Base-by-base conservation (phyloP, 2,329 filamentous ascomycete genomes). In the Colletotrichum liriopes region DNA sequence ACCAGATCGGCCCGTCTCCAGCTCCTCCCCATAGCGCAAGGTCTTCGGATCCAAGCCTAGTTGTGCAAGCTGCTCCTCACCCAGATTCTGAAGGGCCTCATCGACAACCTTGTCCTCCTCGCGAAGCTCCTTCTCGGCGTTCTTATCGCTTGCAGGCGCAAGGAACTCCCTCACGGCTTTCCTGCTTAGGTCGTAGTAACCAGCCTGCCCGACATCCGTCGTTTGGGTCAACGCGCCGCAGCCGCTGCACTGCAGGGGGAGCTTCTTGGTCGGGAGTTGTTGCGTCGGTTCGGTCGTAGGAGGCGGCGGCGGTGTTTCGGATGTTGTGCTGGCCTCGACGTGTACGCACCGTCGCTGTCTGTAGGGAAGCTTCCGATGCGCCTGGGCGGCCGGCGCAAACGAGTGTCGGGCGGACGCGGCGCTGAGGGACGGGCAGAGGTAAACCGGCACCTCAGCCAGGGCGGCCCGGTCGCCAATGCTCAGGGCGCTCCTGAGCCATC, bases 161-260 rank as follows among this genome's bases (percentile, higher is more conserved):
- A 89, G 74, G 77, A 87, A 92, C 43, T 81, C 82, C 74, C 79
- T 84, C 5, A 91, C 86, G 2, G 85, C 83, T 75, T 84, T 90
- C 74, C 88, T 86, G 45, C 78, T 79, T 37, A 87, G 67, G 70
- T 88, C 84, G 77, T 86, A 93, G 79, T 88, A 92, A 5, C 89
- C 89, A 7, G 91, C 83, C 71, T 87, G 82, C 37, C 86, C 79
- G 1, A 87, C 79, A 23, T 87, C 80, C 0, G 79, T 78, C 0
- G 86, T 90, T 78, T 93, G 91, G 56, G 89, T 85, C 75, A 92
- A 85, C 18, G 91, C 91, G 55, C 91, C 91, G 77, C 91, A 93
- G 45, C 91, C 91, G 16, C 86, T 85, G 76, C 91, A 93, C 74
- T 88, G 89, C 14, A 85, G 76, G 0, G 91, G 91, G 1, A 93